These are phyloP conservation scores for Trypanosoma mega DNA, from an alignment of 208 protist species.

Conservation along the genomic window DNA sequence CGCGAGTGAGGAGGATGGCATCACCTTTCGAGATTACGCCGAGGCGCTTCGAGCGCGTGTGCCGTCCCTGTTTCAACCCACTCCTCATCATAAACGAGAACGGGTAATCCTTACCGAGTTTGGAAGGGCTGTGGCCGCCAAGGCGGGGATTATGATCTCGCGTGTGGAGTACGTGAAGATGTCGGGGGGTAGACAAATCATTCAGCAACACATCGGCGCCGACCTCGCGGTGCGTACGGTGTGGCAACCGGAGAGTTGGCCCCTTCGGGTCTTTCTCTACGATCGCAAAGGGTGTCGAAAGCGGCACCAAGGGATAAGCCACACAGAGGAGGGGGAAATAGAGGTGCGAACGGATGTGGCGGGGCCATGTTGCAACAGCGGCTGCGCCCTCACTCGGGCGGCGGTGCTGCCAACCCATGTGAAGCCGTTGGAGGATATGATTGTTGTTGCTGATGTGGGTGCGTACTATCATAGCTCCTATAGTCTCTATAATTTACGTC, in stretches of 20 bases:
- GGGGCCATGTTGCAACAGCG: slow-evolving; percentile 68
- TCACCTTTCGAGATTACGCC: slow-evolving; percentile 41
- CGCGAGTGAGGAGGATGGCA: slow-evolving; percentile 34
- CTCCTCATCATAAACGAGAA: not conserved
- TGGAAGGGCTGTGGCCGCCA: slow-evolving; percentile 53
- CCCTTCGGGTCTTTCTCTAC: slow-evolving; percentile 55
- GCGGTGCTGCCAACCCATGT: slow-evolving; percentile 27
- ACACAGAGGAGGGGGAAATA: slow-evolving; percentile 1
- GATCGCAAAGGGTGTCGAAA: slow-evolving; percentile 16
- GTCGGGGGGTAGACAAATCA: slow-evolving; percentile 43
- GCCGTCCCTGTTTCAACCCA: slow-evolving; percentile 36
- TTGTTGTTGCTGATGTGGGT: slow-evolving; percentile 67
- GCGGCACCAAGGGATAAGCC: not conserved
- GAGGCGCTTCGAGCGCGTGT: slow-evolving; percentile 28
- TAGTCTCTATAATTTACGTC: slow-evolving; percentile 61
- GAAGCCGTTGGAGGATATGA: slow-evolving; percentile 36
- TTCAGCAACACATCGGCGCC: slow-evolving; percentile 59
- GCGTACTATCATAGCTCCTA: slow-evolving; percentile 70
- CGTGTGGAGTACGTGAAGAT: slow-evolving; percentile 71
- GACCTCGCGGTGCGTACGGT: slow-evolving; percentile 71
- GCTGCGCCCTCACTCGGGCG: slow-evolving; percentile 44
- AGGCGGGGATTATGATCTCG: slow-evolving; percentile 53
- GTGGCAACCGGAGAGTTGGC: slow-evolving; percentile 69
- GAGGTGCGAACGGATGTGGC: slow-evolving; percentile 43
- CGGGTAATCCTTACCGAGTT: slow-evolving; percentile 68